A percentile compares a stretch with the other conserved stretches of the same genome.
Conservation (phyloP, 495 filamentous ascomycete genomes). For the Amphirosellinia nigrospora region DNA sequence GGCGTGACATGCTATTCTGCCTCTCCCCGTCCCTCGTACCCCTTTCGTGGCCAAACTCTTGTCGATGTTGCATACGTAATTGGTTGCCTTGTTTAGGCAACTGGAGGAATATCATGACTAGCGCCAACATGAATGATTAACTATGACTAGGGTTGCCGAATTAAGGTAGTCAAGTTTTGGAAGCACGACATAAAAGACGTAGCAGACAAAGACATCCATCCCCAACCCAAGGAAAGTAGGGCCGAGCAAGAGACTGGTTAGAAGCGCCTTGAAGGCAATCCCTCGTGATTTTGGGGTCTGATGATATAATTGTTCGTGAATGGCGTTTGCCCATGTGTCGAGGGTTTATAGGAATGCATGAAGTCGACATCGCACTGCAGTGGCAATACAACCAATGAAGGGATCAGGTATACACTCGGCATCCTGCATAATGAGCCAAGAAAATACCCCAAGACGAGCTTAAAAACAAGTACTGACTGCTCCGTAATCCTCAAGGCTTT, state of each 20-base stretch:
- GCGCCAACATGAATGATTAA: background rate
- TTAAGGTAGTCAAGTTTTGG: background rate
- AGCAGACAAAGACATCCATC: background rate
- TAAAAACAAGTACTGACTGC: background rate
- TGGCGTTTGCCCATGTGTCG: constrained; percentile 9
- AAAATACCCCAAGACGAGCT: background rate
- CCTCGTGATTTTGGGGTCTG: background rate
- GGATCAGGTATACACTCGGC: constrained; percentile 1
- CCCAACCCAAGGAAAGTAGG: background rate
- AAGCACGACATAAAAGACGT: constrained; percentile 1
- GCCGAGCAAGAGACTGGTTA: background rate
- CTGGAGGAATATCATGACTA: background rate
- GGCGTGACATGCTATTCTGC: background rate
- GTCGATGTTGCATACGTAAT: background rate
- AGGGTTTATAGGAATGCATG: background rate
- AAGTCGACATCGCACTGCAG: constrained; percentile 10
- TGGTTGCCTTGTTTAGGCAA: constrained; percentile 1
- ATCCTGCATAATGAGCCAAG: constrained; percentile 8
- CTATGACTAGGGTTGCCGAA: background rate
- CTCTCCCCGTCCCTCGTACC: background rate
- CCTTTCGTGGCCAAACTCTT: background rate
- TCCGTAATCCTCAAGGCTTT: no score
- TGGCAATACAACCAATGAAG: background rate
- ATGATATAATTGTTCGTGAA: constrained; percentile 1
- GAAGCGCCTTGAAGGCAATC: background rate